Evolutionary conservation across 2,329 filamentous ascomycete genomes (phyloP), one percentile per base, ranked within the genome.

Genomic region (Pseudocercospora pini-densiflorae): DNA sequence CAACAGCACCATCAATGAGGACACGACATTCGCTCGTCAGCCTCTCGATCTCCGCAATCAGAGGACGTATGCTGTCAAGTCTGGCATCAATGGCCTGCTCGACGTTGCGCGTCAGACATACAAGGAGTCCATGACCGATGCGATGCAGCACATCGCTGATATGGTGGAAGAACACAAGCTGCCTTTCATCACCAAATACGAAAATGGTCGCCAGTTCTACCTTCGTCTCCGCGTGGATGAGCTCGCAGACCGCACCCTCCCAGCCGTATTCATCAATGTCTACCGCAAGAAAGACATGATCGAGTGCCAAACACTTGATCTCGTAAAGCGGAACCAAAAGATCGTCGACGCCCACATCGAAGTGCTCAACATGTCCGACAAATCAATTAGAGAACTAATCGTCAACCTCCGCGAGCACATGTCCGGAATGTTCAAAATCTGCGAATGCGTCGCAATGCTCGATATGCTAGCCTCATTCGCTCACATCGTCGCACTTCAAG

Each of bases 1-100:
- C 60, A 81, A 86, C 53, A 80, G 83, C 14, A 87, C 87, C 0
- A 89, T 99, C 71, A 95, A 98, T 69, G 86, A 91, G 8, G 92
- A 97, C 75, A 92, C 93, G 0, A 87, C 85, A 0, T 96, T 91
- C 71, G 90, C 92, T 65, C 92, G 86, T 55, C 88, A 90, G 23
- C 90, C 95, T 0, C 84, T 98, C 4, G 94, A 97, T 68, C 83
- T 97, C 64, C 87, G 94, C 14, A 97, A 97, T 68, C 94, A 98
- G 76, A 86, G 94, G 69, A 92, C 91, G 0, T 97, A 96, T 80
- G 94, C 94, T 23, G 90, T 98, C 33, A 95, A 91, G 86, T 88
- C 92, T 54, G 92, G 92, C 0, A 88, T 95, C 49, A 93, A 92
- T 72, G 92, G 92, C 2, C 86, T 97, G 64, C 86, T 98, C 3